Evolutionary conservation across 2,329 filamentous ascomycete species (phyloP), one percentile per base, ranked within the genome.

Genomic region (Thielaviopsis euricoi): DNA sequence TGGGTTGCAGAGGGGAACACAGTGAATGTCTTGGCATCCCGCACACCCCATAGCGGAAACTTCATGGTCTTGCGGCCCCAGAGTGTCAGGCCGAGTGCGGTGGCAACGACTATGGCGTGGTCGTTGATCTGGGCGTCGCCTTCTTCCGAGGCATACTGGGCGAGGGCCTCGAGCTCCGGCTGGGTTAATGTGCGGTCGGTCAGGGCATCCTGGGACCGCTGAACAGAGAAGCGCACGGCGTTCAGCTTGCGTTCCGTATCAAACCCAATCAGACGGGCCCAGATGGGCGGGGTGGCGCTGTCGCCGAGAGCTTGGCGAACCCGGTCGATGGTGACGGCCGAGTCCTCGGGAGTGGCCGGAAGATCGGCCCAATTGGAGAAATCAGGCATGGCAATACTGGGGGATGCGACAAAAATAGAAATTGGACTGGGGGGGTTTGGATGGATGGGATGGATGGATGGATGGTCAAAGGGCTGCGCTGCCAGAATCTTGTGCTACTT

Each of bases 21-120:
- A 9, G 70, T 68, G 56, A 69, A 63, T 43, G 70, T 68, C 26
- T 52, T 63, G 21, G 58, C 53, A 43, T 65, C 62, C 51, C 69
- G 67, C 2, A 71, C 71, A 43, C 64, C 66, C 63, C 67, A 71
- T 48, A 75, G 66, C 17, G 73, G 71, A 62, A 76, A 75, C 6
- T 66, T 67, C 62, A 69, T 73, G 3, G 64, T 68, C 21, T 62
- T 62, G 48, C 69, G 67, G 4, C 66, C 65, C 10, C 62, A 59
- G 37, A 64, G 67, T 1, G 70, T 59, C 54, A 68, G 29, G 51
- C 59, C 62, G 2, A 55, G 58, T 6, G 69, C 65, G 1, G 66
- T 15, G 19, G 59, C 63, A 6, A 67, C 58, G n/a, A 67, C 68
- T 40, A 64, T 68, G 51, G 67, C 64, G 22, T 70, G 64, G 55